These are phyloP conservation scores for Ophiostoma perfectum DNA, from an alignment of 2,329 filamentous ascomycete genomes.

Conservation along the genomic window DNA sequence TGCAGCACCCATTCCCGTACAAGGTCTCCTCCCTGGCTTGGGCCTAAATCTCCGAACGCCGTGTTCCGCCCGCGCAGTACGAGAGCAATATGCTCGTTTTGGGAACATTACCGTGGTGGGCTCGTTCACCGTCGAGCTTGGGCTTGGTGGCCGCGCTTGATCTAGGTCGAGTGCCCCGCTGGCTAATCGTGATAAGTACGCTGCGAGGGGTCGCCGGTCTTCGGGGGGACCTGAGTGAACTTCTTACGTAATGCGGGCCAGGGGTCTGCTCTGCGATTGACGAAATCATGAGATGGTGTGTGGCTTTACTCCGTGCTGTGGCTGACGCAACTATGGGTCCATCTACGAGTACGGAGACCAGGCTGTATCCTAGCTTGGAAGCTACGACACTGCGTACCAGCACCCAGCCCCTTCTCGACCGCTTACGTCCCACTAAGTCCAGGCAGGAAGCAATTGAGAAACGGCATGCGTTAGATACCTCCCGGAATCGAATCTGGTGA, in stretches of 20 bases:
- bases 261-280: neutral
- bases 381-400: neutral
- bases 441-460: slow-evolving; percentile 7
- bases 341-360: no score
- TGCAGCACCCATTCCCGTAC: neutral
- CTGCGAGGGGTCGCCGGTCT: neutral
- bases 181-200: neutral
- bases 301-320: neutral
- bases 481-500: neutral
- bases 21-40: neutral
- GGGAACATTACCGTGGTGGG: slow-evolving; percentile 13
- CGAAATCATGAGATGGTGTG: neutral
- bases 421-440: slow-evolving; percentile 6
- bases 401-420: slow-evolving; percentile 1
- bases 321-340: neutral
- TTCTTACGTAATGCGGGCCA: neutral
- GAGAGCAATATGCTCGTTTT: neutral
- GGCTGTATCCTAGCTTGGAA: neutral
- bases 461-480: neutral
- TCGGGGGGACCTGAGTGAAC: neutral
- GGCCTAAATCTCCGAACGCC: slow-evolving; percentile 19
- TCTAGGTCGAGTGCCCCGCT: neutral
- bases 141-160: neutral
- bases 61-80: neutral
- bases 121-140: neutral